Percentiles rank a stretch among this genome's conserved stretches.
These are phyloP conservation scores for Plasmodium malariae DNA, from an alignment of 169 alveolate species.

Conservation along the genomic window DNA sequence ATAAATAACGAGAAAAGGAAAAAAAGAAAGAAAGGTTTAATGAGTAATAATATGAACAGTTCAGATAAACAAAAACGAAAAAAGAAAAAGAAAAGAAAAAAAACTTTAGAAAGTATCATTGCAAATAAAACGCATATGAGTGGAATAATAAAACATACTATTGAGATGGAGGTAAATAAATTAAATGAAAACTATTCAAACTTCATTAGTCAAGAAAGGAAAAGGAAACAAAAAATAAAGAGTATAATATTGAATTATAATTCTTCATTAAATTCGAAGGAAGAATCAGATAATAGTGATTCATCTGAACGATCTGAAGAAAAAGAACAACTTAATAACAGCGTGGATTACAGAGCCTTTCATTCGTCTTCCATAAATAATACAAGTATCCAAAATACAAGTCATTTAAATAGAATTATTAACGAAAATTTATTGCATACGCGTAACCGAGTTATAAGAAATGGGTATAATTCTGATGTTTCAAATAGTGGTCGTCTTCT, in stretches of 20 bases:
- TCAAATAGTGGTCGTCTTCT: background rate
- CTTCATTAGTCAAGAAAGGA: background rate
- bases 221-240: background rate
- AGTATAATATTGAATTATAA: background rate
- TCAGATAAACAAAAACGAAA: background rate
- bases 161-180: conserved; percentile 58
- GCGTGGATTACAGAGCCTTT: background rate
- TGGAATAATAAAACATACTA: conserved; percentile 63
- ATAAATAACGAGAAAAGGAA: background rate
- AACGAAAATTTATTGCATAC: conserved; percentile 9
- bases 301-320: conserved; percentile 15
- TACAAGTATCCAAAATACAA: background rate
- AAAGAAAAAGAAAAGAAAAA: conserved; percentile 13
- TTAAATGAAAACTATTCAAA: background rate
- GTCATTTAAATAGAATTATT: background rate
- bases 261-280: conserved; percentile 2
- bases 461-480: conserved; percentile 21
- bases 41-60: background rate
- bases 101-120: background rate
- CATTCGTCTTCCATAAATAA: conserved; percentile 10
- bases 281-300: conserved; percentile 2
- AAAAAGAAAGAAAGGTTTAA: background rate
- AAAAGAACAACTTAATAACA: background rate
- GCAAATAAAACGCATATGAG: conserved; percentile 22
- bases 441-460: conserved; percentile 7